These are phyloP conservation scores for Albifimbria verrucaria DNA, from an alignment of 2,329 filamentous ascomycete species.

Conservation along the genomic window DNA sequence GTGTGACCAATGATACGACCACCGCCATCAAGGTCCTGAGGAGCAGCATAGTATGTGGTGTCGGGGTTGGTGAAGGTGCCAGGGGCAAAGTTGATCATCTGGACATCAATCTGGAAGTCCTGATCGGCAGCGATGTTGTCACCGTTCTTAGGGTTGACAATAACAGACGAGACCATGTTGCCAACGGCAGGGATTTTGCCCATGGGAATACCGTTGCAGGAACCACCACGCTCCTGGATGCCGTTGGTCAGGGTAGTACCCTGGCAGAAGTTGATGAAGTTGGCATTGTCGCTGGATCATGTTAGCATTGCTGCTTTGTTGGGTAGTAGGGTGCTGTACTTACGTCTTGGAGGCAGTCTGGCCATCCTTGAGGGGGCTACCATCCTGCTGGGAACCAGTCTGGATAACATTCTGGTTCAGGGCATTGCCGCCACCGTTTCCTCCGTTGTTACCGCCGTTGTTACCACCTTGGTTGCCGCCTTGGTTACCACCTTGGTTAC, in stretches of 20 bases:
- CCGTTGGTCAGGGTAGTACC: constrained; percentile 58
- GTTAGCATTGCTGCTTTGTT: constrained; percentile 8
- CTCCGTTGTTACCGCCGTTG: constrained; percentile 17
- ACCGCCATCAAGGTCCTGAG: constrained; percentile 45
- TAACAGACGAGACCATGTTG: constrained; percentile 56
- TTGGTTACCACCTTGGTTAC: constrained; percentile 19
- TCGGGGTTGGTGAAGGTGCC: constrained; percentile 61
- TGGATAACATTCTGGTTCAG: constrained; percentile 44
- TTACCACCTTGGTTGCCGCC: constrained; percentile 19
- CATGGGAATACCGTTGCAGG: constrained; percentile 63
- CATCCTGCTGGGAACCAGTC: constrained; percentile 45
- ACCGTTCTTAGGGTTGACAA: constrained; percentile 50
- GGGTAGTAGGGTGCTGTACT: constrained; percentile 19
- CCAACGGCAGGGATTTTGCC: constrained; percentile 53
- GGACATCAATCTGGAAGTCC: constrained; percentile 52
- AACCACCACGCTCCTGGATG: constrained; percentile 53
- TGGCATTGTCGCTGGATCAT: constrained; percentile 48
- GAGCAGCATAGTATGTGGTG: constrained; percentile 59
- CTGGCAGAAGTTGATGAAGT: constrained; percentile 63
- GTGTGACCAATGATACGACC: constrained; percentile 57
- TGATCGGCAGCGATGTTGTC: constrained; percentile 43
- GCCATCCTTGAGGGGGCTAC: constrained; percentile 42
- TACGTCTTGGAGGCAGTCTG: constrained; percentile 52
- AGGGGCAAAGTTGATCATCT: constrained; percentile 49
- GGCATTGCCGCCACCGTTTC: constrained; percentile 25